A percentile compares a stretch with the other conserved stretches of the same genome.
phyloP scores from a whole-genome alignment of 1,139 yeast species.

The Zygotorulaspora mrakii region DNA sequence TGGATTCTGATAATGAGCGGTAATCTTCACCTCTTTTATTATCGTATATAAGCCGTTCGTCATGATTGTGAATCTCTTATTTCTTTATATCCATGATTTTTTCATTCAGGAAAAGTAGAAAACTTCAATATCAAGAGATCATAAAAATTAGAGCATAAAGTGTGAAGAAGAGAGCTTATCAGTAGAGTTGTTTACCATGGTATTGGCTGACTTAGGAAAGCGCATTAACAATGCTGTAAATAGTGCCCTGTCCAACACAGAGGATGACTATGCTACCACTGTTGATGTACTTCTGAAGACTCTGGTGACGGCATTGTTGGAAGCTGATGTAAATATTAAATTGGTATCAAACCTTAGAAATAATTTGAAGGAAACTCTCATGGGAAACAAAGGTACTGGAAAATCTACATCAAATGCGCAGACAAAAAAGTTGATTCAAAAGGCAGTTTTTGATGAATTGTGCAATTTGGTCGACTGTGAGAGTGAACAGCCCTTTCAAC shows the following conservation, averaged over 20 bases:
- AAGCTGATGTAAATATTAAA: constrained; percentile 86
- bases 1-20: no score
- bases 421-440: constrained; percentile 78
- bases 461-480: constrained; percentile 75
- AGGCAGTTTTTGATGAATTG: constrained; percentile 89
- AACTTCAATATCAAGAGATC: constrained; percentile 9
- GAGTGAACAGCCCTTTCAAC: constrained; percentile 67
- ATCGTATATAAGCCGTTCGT: neutral
- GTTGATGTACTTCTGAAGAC: constrained; percentile 75
- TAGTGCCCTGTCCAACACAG: constrained; percentile 60
- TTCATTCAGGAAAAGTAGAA: constrained; percentile 4
- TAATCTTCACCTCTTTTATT: no score
- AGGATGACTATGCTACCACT: constrained; percentile 54
- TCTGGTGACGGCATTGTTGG: constrained; percentile 83
- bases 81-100: neutral
- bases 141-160: no score
- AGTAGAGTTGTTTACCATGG: constrained; percentile 50
- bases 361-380: constrained; percentile 58
- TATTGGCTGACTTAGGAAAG: constrained; percentile 88
- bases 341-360: constrained; percentile 75
- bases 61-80: neutral
- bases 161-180: neutral
- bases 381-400: constrained; percentile 34
- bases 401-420: constrained; percentile 42
- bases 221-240: constrained; percentile 76